A percentile compares a stretch with the other conserved stretches of the same genome.
phyloP scores from a whole-genome alignment of 495 filamentous ascomycete species.

The Talaromyces adpressus region DNA sequence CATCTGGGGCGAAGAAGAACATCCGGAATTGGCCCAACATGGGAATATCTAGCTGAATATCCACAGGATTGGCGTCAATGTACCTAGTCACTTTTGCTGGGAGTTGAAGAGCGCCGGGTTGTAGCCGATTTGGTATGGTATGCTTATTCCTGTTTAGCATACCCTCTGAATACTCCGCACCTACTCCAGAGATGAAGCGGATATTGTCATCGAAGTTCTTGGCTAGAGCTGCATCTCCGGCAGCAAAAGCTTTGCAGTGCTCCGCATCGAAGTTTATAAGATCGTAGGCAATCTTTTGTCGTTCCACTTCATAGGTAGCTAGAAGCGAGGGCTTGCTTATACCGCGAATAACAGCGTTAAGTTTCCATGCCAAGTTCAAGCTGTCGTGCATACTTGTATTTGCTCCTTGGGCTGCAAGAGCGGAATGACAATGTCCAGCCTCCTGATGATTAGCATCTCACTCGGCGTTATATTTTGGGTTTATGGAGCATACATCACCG shows the following conservation, averaged over 20 bases:
- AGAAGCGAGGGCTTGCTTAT: constrained; percentile 48
- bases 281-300: constrained; percentile 61
- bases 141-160: constrained; percentile 40
- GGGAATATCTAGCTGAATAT: constrained; percentile 67
- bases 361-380: constrained; percentile 73
- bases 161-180: constrained; percentile 54
- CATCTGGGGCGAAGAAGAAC: constrained; percentile 54
- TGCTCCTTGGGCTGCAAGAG: constrained; percentile 73
- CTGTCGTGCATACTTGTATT: constrained; percentile 59
- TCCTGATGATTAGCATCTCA: background rate
- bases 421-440: constrained; percentile 34
- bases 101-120: constrained; percentile 17
- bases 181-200: constrained; percentile 59
- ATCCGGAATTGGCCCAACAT: constrained; percentile 62
- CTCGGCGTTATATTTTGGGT: too few species aligned
- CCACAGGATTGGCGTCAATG: constrained; percentile 63
- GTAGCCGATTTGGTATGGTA: background rate
- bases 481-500: constrained; percentile 39
- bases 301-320: constrained; percentile 62
- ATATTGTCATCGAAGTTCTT: constrained; percentile 61
- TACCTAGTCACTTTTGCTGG: constrained; percentile 59
- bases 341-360: constrained; percentile 51
- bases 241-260: constrained; percentile 51
- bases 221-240: constrained; percentile 50
- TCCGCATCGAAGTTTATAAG: constrained; percentile 66